These are phyloP conservation scores for Trametes maxima DNA, from an alignment of 768 basidiomycete genomes.

Conservation along the genomic window DNA sequence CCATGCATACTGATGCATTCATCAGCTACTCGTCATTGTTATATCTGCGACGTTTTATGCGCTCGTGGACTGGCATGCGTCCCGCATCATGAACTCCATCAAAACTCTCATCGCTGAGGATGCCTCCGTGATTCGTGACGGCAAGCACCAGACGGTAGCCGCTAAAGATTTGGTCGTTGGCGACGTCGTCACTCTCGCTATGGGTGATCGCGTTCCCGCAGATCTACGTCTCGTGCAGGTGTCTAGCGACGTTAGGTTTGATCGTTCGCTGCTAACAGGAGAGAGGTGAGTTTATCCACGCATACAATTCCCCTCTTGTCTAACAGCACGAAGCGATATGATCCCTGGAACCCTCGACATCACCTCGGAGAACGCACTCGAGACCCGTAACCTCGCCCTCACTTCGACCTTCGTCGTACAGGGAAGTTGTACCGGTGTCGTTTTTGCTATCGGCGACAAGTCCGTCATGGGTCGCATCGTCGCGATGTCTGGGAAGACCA, in stretches of 20 bases:
- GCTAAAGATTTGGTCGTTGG: constrained; percentile 66
- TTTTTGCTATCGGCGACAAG: constrained; percentile 51
- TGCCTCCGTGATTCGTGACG: constrained; percentile 62
- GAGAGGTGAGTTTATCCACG: constrained; percentile 45
- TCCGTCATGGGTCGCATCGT: constrained; percentile 54
- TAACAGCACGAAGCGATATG: constrained; percentile 39
- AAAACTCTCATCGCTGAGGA: constrained; percentile 67
- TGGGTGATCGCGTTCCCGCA: constrained; percentile 73
- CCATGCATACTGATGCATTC: constrained; percentile 37
- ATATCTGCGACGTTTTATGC: constrained; percentile 51
- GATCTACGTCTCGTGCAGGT: constrained; percentile 66
- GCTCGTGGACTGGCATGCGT: constrained; percentile 56
- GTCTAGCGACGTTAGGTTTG: constrained; percentile 62
- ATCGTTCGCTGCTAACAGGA: constrained; percentile 67
- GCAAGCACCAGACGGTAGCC: constrained; percentile 43
- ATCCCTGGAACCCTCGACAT: constrained; percentile 48
- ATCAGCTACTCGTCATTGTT: constrained; percentile 44
- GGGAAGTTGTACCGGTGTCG: constrained; percentile 50
- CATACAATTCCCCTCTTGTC: constrained; percentile 35
- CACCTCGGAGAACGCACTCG: constrained; percentile 33
- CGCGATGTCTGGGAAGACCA: constrained; percentile 50
- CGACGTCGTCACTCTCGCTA: constrained; percentile 61
- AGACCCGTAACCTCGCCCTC: constrained; percentile 62
- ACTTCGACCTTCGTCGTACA: constrained; percentile 57
- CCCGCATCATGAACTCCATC: constrained; percentile 62